phyloP scores from a whole-genome alignment of 1,284 basidiomycete genomes.

The Malassezia psittaci region DNA sequence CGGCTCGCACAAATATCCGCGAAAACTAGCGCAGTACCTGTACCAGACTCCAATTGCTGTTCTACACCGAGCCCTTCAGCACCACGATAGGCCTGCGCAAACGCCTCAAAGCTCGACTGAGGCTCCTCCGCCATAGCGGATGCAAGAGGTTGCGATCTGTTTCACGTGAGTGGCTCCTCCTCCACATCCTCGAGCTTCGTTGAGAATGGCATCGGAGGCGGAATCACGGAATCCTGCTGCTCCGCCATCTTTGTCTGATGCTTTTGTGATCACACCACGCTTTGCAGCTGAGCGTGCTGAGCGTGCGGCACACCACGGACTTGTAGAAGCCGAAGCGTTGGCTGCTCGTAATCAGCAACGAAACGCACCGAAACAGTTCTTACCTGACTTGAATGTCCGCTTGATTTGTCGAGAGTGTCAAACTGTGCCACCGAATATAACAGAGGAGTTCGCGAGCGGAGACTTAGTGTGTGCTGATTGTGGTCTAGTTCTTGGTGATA shows the following conservation, averaged over 20 bases:
- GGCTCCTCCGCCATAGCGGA: constrained; percentile 6
- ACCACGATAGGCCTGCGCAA: constrained; percentile 28
- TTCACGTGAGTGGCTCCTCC: not conserved
- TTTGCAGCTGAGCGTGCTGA: constrained; percentile 35
- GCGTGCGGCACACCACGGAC: not conserved
- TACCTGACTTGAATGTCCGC: constrained; percentile 39
- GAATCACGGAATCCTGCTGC: not conserved
- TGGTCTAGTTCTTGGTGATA: constrained; percentile 86
- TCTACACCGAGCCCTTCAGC: constrained; percentile 25
- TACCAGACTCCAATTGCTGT: constrained; percentile 22
- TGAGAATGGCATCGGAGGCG: not conserved
- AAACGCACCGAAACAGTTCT: constrained; percentile 20
- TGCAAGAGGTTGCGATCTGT: not conserved
- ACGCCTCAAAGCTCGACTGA: constrained; percentile 33
- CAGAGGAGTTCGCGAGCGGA: constrained; percentile 94
- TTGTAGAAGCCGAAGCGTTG: not conserved
- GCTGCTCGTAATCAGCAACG: not conserved
- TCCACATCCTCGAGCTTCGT: not conserved
- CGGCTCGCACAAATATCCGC: constrained; percentile 29
- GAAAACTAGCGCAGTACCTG: constrained; percentile 32
- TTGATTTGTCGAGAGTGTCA: constrained; percentile 74
- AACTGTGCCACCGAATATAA: constrained; percentile 80
- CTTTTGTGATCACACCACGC: constrained; percentile 36
- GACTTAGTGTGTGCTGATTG: constrained; percentile 95
- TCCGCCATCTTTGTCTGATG: constrained; percentile 23